phyloP scores from a whole-genome alignment of 257 asterid genomes.

The Plectranthus barbatus region DNA sequence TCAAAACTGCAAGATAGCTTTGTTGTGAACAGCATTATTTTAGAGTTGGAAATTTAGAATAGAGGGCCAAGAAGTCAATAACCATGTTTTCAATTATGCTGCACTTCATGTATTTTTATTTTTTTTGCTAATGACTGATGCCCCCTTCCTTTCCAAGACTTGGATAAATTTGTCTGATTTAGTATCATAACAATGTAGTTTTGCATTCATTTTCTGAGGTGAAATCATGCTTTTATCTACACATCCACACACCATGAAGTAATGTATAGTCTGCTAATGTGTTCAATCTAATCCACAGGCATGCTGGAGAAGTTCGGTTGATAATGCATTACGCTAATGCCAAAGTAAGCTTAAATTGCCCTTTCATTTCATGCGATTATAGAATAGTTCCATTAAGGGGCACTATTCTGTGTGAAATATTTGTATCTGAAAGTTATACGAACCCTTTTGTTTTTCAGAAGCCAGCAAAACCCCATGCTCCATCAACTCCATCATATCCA shows the following conservation, averaged over 20 bases:
- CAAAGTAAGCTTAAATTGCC: conserved; percentile 32
- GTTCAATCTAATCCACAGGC: conserved; percentile 34
- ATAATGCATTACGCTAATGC: conserved; percentile 78
- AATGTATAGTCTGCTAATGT: neutral
- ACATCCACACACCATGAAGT: neutral
- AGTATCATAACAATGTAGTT: neutral
- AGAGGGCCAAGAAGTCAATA: neutral
- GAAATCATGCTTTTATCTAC: neutral
- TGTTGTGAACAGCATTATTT: neutral
- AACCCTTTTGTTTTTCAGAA: conserved; percentile 24
- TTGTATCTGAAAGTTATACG: neutral
- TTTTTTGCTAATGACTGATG: neutral
- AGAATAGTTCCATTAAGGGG: neutral
- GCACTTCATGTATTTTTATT: neutral
- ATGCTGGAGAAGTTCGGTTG: conserved; percentile 83
- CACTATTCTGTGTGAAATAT: neutral
- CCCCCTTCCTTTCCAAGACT: neutral
- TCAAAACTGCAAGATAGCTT: neutral
- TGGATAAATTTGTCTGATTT: neutral
- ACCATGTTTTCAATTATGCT: neutral
- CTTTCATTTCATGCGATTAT: neutral
- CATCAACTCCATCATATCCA: conserved; percentile 28
- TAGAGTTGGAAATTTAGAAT: neutral
- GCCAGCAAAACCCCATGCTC: conserved; percentile 25
- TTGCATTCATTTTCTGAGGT: neutral